Conservation (phyloP, 2,329 filamentous ascomycete genomes). For the Amphichorda felina region DNA sequence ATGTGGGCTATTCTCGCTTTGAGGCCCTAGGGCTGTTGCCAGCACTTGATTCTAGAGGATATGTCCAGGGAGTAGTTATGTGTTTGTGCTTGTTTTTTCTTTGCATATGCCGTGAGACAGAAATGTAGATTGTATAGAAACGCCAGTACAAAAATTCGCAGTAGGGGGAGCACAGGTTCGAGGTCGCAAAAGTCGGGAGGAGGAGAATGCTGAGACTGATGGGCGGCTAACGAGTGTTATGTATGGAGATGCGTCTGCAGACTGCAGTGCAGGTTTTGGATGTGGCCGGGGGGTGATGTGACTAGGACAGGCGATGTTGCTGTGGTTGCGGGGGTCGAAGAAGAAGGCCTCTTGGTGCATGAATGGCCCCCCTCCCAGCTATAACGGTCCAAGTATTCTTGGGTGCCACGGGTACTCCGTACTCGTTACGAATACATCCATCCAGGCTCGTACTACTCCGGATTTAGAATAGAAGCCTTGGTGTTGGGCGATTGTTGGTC, state of each 20-base stretch:
- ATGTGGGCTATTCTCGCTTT: background rate
- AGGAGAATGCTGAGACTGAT: slow-evolving; percentile 17
- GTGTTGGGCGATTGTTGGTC: too few species aligned
- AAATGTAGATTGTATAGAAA: slow-evolving; percentile 11
- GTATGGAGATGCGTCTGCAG: slow-evolving; percentile 18
- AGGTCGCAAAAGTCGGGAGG: slow-evolving; percentile 28
- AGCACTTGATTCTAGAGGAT: slow-evolving; percentile 16
- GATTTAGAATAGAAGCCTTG: background rate
- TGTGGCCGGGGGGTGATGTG: slow-evolving; percentile 3
- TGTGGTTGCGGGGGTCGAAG: slow-evolving; percentile 1
- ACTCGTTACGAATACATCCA: too few species aligned
- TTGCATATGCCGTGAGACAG: slow-evolving; percentile 17
- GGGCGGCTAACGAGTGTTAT: slow-evolving; percentile 37
- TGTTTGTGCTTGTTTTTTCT: slow-evolving; percentile 1
- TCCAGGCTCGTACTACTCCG: too few species aligned
- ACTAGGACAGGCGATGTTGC: slow-evolving; percentile 1
- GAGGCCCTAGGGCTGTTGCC: slow-evolving; percentile 21
- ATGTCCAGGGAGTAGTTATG: slow-evolving; percentile 7
- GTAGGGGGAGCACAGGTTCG: slow-evolving; percentile 18
- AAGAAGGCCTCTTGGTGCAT: background rate
- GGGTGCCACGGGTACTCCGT: background rate
- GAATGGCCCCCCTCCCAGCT: slow-evolving; percentile 2
- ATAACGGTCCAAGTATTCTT: too few species aligned
- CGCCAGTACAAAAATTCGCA: slow-evolving; percentile 13
- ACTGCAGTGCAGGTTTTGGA: too few species aligned